Evolutionary conservation across 139 green algal species (phyloP).

Genomic region (Chlamydomonas eustigma): DNA sequence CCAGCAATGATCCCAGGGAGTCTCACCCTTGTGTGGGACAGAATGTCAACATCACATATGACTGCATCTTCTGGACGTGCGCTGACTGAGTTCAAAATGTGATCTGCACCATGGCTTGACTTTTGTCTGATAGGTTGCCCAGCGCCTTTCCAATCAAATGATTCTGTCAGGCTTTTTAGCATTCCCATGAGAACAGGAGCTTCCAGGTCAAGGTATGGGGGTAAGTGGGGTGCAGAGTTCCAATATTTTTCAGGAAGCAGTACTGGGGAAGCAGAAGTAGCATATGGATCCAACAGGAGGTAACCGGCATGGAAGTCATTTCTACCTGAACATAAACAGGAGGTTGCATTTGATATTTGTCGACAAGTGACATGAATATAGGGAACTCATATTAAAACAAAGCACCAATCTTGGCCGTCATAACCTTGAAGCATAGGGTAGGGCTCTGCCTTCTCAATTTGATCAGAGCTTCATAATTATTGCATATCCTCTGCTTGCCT

Average conservation of each 20-base stretch:
- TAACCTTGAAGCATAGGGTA: too few species aligned
- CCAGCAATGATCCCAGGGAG: not conserved
- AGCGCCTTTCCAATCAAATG: not conserved
- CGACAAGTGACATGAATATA: not conserved
- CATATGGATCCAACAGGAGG: constrained; percentile 28
- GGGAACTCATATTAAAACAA: too few species aligned
- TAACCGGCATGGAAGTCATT: constrained; percentile 50
- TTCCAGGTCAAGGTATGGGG: constrained; percentile 8
- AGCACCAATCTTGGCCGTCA: too few species aligned
- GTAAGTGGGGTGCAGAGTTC: constrained; percentile 33
- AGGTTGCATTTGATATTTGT: too few species aligned
- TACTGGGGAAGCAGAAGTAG: constrained; percentile 28
- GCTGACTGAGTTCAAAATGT: too few species aligned
- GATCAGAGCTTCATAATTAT: too few species aligned
- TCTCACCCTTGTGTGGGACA: not conserved
- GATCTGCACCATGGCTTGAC: too few species aligned
- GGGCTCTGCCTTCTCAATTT: too few species aligned
- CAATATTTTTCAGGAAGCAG: constrained; percentile 36
- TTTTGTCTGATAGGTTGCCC: not conserved
- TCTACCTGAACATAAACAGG: constrained; percentile 17
- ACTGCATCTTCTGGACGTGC: not conserved
- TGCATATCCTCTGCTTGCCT: not conserved
- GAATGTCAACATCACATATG: not conserved
- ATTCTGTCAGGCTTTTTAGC: constrained; percentile 24
- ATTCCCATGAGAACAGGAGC: constrained; percentile 45